Evolutionary conservation across 2,329 filamentous ascomycete species (phyloP).

Genomic region (Sporothrix protearum): DNA sequence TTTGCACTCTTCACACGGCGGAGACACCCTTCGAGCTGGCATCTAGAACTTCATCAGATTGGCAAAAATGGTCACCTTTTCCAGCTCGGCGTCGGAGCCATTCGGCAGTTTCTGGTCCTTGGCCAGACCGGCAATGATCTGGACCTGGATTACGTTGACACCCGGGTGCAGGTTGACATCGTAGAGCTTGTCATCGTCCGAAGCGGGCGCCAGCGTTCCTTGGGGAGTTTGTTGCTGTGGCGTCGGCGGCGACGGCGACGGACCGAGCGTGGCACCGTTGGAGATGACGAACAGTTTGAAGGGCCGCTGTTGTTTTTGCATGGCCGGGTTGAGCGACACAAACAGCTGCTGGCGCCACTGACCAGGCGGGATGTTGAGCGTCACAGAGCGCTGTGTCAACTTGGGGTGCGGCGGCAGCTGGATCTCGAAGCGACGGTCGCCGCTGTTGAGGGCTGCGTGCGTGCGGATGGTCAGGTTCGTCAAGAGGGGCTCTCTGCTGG

Average conservation of each 20-base stretch:
- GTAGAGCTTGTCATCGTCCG: constrained; percentile 57
- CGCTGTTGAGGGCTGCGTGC: constrained; percentile 60
- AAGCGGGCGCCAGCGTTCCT: background rate
- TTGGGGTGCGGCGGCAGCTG: constrained; percentile 62
- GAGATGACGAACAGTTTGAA: constrained; percentile 73
- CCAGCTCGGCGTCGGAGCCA: constrained; percentile 67
- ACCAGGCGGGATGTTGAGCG: constrained; percentile 63
- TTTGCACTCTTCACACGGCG: background rate
- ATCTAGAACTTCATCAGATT: constrained; percentile 58
- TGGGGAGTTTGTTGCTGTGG: constrained; percentile 41
- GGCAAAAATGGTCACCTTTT: constrained; percentile 72
- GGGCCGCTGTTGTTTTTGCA: constrained; percentile 60
- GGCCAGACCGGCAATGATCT: constrained; percentile 68
- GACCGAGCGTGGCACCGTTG: constrained; percentile 61
- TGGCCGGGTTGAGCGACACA: constrained; percentile 59
- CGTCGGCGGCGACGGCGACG: constrained; percentile 48
- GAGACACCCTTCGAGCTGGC: background rate
- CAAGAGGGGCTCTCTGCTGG: constrained; percentile 61
- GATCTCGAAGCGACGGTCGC: constrained; percentile 59
- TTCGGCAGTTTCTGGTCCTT: constrained; percentile 54
- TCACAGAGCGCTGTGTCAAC: constrained; percentile 67
- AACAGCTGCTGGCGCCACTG: constrained; percentile 70
- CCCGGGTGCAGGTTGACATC: constrained; percentile 69
- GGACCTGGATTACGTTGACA: constrained; percentile 73
- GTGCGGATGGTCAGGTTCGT: constrained; percentile 62